Percentiles rank a stretch among this genome's conserved stretches.
Evolutionary conservation across 169 alveolate genomes (phyloP).

Genomic region (Theileria luwenshuni): DNA sequence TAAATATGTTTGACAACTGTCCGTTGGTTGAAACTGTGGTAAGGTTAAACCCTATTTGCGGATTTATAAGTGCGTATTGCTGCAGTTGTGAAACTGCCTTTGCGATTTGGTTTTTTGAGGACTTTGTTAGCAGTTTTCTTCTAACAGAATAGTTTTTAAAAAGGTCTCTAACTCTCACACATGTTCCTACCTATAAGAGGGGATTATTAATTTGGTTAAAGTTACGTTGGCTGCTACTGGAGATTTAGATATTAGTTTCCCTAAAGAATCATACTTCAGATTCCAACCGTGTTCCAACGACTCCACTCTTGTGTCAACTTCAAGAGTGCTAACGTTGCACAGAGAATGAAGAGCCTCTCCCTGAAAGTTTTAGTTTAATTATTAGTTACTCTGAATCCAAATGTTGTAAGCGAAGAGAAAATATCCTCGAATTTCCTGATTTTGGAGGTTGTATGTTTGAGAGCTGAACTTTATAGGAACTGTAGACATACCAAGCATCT

Average conservation of each 20-base stretch:
- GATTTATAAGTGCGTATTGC: constrained; percentile 65
- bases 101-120: constrained; percentile 22
- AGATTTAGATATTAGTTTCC: constrained; percentile 60
- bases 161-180: constrained; percentile 50
- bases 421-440: constrained; percentile 88
- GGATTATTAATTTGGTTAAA: neutral
- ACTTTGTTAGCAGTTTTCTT: constrained; percentile 42
- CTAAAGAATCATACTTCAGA: constrained; percentile 66
- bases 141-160: constrained; percentile 63
- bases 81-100: constrained; percentile 43
- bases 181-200: constrained; percentile 55
- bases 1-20: constrained; percentile 39
- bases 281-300: constrained; percentile 69
- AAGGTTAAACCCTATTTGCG: constrained; percentile 49
- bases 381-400: constrained; percentile 91
- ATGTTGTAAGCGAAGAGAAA: constrained; percentile 80
- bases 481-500: constrained; percentile 67
- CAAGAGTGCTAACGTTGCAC: constrained; percentile 70
- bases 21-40: constrained; percentile 22
- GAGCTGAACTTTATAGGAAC: constrained; percentile 36
- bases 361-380: constrained; percentile 6
- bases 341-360: constrained; percentile 82
- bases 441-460: constrained; percentile 93
- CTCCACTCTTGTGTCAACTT: constrained; percentile 71
- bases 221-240: constrained; percentile 30